Evolutionary conservation across 108 stramenopile species (phyloP).

Genomic region (Skeletonema marinoi): DNA sequence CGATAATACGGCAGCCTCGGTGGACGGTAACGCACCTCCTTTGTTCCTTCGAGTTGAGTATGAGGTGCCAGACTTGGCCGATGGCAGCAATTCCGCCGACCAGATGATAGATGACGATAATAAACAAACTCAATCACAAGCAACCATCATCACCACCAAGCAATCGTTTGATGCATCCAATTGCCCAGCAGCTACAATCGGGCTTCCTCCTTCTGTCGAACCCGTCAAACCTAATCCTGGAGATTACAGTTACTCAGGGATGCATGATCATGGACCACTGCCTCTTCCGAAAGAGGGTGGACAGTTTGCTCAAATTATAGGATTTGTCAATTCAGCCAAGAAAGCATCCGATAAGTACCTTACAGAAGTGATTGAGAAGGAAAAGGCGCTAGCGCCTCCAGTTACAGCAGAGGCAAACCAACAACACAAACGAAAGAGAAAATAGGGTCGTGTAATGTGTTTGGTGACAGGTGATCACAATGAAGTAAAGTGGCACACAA

Average conservation of each 20-base stretch:
- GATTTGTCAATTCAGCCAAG: constrained; percentile 67
- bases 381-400: constrained; percentile 27
- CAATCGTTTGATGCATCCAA: constrained; percentile 33
- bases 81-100: not conserved
- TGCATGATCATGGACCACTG: constrained; percentile 80
- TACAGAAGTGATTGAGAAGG: constrained; percentile 64
- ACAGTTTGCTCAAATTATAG: constrained; percentile 59
- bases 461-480: not conserved
- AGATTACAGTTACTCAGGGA: constrained; percentile 68
- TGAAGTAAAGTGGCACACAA: too few species aligned
- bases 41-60: constrained; percentile 15
- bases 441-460: not conserved
- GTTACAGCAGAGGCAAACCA: not conserved
- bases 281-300: constrained; percentile 70
- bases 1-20: not conserved
- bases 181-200: constrained; percentile 30
- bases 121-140: not conserved
- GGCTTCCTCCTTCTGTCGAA: constrained; percentile 25
- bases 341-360: constrained; percentile 66
- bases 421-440: not conserved
- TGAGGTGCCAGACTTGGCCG: constrained; percentile 1
- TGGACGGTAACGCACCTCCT: not conserved
- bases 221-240: constrained; percentile 53
- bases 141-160: constrained; percentile 8
- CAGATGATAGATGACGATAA: too few species aligned